Conservation (phyloP, 345 rosid species). For the Excoecaria agallocha region DNA sequence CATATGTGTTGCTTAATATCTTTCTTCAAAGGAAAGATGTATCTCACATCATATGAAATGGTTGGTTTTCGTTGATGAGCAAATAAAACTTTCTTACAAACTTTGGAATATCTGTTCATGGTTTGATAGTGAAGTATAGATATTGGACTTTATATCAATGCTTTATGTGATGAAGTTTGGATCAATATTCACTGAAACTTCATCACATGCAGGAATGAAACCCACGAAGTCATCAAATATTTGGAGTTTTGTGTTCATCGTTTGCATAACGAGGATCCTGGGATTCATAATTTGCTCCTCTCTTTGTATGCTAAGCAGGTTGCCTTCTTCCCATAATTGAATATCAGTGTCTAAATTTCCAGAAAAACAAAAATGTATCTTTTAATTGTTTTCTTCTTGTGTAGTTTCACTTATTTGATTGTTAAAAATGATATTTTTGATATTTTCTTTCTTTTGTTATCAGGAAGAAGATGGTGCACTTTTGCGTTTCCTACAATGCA, state of each 20-base stretch:
- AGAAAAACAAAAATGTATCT: neutral
- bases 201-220: conserved; percentile 77
- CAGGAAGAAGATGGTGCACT: conserved; percentile 97
- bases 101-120: neutral
- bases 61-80: neutral
- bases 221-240: conserved; percentile 96
- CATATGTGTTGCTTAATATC: neutral
- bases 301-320: conserved; percentile 98
- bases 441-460: conserved; percentile 9
- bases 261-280: conserved; percentile 94
- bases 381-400: neutral
- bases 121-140: conserved; percentile 5
- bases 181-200: conserved; percentile 3
- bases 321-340: conserved; percentile 20
- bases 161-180: conserved; percentile 8
- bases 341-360: neutral
- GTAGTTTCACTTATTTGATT: neutral
- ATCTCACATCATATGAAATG: conserved; percentile 1
- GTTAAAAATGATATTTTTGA: conserved; percentile 2
- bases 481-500: conserved; percentile 90
- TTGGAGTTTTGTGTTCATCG: conserved; percentile 87
- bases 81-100: neutral
- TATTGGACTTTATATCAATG: neutral
- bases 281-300: conserved; percentile 90
- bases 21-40: neutral